A percentile compares a stretch with the other conserved stretches of the same genome.
Conservation (phyloP, 2,329 filamentous ascomycete genomes). For the Diaporthe caulivora region DNA sequence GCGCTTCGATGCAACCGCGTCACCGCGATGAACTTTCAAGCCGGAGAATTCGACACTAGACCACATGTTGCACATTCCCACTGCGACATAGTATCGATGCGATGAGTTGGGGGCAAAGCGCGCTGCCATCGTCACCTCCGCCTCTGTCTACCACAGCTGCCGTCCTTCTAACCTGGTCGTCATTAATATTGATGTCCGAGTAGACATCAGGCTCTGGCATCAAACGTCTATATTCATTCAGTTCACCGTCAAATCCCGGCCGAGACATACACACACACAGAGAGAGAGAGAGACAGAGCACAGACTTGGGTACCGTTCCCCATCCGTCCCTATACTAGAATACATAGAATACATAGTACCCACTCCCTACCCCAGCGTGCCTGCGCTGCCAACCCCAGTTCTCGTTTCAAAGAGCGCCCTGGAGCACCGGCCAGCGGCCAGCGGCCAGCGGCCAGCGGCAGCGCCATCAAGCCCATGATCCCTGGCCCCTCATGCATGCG, state of each 20-base stretch:
- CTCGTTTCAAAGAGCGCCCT: constrained; percentile 20
- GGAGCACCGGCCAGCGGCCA: background rate
- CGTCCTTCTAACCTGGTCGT: too few species aligned
- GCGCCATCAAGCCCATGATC: constrained; percentile 11
- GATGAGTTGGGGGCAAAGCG: too few species aligned
- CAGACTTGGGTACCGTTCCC: constrained; percentile 8
- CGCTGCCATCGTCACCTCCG: too few species aligned
- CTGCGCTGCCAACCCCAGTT: constrained; percentile 8
- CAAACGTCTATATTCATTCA: background rate
- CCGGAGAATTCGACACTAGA: background rate
- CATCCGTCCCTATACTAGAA: constrained; percentile 14
- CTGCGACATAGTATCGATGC: background rate
- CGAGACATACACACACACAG: too few species aligned
- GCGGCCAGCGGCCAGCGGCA: background rate
- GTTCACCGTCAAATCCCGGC: too few species aligned
- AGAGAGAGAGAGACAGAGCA: too few species aligned
- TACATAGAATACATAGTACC: background rate
- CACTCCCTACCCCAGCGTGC: constrained; percentile 14
- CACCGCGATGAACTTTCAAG: background rate
- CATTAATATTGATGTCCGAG: too few species aligned
- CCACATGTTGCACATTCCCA: background rate
- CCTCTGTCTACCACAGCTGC: too few species aligned
- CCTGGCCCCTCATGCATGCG: constrained; percentile 13
- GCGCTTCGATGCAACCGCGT: constrained; percentile 4
- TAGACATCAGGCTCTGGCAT: too few species aligned